A percentile compares a stretch with the other conserved stretches of the same genome.
These are phyloP conservation scores for Fusarium algeriense DNA, from an alignment of 2,329 filamentous ascomycete species.

Conservation along the genomic window DNA sequence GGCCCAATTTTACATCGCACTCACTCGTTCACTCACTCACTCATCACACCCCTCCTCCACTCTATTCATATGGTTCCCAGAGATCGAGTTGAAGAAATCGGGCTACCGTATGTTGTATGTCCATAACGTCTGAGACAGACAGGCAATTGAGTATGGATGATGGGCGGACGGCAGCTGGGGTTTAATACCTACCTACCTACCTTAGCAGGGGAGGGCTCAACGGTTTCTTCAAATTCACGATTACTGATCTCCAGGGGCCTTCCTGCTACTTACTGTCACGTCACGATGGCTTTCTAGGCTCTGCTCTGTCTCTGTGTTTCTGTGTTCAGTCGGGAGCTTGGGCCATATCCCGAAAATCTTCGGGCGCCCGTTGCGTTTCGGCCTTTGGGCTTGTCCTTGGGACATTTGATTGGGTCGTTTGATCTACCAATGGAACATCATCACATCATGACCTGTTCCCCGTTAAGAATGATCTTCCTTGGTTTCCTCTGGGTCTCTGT, in stretches of 20 bases:
- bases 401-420: conserved; percentile 14
- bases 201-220: conserved; percentile 21
- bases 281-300: conserved; percentile 17
- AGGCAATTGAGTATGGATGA: not conserved
- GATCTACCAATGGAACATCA: conserved; percentile 13
- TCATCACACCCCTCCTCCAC: conserved; percentile 4
- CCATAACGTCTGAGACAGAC: conserved; percentile 15
- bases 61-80: not conserved
- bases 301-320: conserved; percentile 14
- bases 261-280: conserved; percentile 23
- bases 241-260: conserved; percentile 45
- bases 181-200: not conserved
- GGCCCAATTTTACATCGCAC: not conserved
- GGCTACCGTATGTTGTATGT: not conserved
- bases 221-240: conserved; percentile 35
- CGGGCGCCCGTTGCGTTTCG: conserved; percentile 44
- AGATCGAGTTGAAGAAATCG: conserved; percentile 13
- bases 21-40: not conserved
- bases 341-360: conserved; percentile 43
- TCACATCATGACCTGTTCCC: conserved; percentile 23
- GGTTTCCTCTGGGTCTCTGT: conserved; percentile 17
- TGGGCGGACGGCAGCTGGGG: conserved; percentile 5
- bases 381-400: conserved; percentile 16
- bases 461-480: conserved; percentile 28
- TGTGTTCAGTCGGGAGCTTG: conserved; percentile 13